Conservation (phyloP, 192 early-diverging fungal genomes). For the Coemansia sp. region DNA sequence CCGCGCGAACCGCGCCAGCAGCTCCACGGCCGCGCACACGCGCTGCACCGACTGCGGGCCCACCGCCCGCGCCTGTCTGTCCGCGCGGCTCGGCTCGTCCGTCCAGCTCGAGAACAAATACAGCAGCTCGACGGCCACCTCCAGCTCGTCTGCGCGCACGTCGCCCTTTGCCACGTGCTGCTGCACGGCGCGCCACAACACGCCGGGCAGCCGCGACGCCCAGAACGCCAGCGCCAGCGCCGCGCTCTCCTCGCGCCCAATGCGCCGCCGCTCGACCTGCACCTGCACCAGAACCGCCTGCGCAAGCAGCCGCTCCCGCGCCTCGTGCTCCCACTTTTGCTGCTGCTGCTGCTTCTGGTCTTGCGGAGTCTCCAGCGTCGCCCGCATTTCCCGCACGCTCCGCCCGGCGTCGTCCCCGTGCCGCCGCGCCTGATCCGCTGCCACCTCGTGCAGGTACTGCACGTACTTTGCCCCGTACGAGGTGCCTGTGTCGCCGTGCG, state of each 20-base stretch:
- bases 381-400: conserved; percentile 2
- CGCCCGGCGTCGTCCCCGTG: background rate
- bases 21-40: conserved; percentile 28
- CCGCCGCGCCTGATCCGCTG: background rate
- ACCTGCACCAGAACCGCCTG: conserved; percentile 29
- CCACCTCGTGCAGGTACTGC: background rate
- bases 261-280: background rate
- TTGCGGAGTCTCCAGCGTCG: background rate
- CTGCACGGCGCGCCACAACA: conserved; percentile 13
- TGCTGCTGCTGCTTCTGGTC: conserved; percentile 10
- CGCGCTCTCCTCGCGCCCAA: conserved; percentile 1
- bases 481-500: background rate
- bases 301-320: conserved; percentile 34
- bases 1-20: conserved; percentile 24
- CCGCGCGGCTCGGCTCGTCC: background rate
- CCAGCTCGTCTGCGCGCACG: conserved; percentile 27
- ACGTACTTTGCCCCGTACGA: background rate
- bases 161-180: conserved; percentile 1
- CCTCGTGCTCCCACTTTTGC: conserved; percentile 11
- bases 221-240: conserved; percentile 20
- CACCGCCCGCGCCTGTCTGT: too few relatives aligned
- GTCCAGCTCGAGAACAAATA: conserved; percentile 28
- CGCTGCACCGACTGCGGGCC: conserved; percentile 14
- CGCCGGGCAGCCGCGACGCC: conserved; percentile 13
- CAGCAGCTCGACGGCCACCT: conserved; percentile 41